Percentiles rank a stretch among this genome's conserved stretches.
These are phyloP conservation scores for Fusarium camptoceras DNA, from an alignment of 2,329 filamentous ascomycete genomes.

Conservation along the genomic window DNA sequence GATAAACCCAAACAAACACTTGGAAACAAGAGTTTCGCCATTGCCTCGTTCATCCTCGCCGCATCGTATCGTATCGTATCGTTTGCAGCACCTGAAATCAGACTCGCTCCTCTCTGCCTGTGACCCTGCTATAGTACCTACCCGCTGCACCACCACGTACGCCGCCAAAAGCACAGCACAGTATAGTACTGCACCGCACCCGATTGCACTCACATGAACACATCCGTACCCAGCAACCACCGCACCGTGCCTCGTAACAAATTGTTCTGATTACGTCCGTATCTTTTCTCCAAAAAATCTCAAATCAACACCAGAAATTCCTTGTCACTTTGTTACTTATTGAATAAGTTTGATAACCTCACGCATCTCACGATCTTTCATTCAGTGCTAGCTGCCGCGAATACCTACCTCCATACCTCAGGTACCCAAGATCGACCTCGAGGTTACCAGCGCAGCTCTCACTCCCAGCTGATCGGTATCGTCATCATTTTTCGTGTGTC, in stretches of 20 bases:
- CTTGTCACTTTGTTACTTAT: conserved; percentile 32
- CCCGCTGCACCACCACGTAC: conserved; percentile 42
- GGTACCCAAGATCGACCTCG: conserved; percentile 30
- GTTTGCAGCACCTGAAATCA: conserved; percentile 10
- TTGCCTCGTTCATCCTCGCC: conserved; percentile 18
- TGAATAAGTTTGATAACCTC: conserved; percentile 15
- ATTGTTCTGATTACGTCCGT: conserved; percentile 23
- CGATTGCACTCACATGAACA: conserved; percentile 40
- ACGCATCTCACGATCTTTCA: conserved; percentile 40
- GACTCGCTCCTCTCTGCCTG: conserved; percentile 32
- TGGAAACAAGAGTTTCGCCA: conserved; percentile 33
- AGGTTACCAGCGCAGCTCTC: conserved; percentile 37
- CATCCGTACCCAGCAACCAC: conserved; percentile 33
- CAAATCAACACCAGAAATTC: conserved; percentile 9
- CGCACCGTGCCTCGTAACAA: conserved; percentile 30
- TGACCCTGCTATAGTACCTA: conserved; percentile 37
- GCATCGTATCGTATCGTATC: not conserved
- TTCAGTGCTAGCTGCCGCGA: conserved; percentile 43
- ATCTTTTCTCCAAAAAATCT: conserved; percentile 20
- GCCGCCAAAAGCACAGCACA: conserved; percentile 37
- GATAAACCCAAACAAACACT: conserved; percentile 26
- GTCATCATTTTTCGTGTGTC: conserved; percentile 40
- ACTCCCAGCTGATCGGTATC: conserved; percentile 37
- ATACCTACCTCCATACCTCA: not conserved
- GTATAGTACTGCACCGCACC: conserved; percentile 29